phyloP scores from a whole-genome alignment of 192 early-diverging fungal species.

The Coemansia sp. region DNA sequence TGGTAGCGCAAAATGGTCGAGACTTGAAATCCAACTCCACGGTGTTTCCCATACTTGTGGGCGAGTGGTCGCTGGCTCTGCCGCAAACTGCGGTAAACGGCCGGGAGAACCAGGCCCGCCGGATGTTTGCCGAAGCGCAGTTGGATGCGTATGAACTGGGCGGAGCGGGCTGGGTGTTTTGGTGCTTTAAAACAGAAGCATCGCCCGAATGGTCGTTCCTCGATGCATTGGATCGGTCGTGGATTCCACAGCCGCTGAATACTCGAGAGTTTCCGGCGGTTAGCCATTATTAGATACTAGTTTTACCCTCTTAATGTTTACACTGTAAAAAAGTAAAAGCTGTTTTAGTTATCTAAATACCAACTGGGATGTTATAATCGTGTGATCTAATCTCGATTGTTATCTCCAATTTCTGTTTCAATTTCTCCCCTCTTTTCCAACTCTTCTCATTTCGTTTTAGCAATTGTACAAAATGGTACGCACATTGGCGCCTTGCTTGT shows the following conservation, averaged over 20 bases:
- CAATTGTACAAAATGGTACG: slow-evolving; percentile 2
- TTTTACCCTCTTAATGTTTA: neutral
- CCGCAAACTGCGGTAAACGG: slow-evolving; percentile 64
- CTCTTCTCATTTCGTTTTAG: neutral
- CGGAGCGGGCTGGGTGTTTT: slow-evolving; percentile 68
- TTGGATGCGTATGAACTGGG: slow-evolving; percentile 66
- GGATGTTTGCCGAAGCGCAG: slow-evolving; percentile 62
- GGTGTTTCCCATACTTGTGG: slow-evolving; percentile 66
- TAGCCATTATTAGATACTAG: neutral
- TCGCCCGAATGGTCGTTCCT: slow-evolving; percentile 74
- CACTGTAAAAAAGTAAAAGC: neutral
- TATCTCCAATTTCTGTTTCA: neutral
- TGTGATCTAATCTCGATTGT: too few relatives aligned
- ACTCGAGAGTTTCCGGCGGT: slow-evolving; percentile 37
- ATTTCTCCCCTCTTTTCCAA: neutral
- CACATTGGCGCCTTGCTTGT: neutral
- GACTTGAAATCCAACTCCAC: slow-evolving; percentile 49
- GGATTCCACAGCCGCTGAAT: slow-evolving; percentile 58
- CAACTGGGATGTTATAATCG: too few relatives aligned
- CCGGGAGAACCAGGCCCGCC: slow-evolving; percentile 57
- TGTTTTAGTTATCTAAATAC: too few relatives aligned
- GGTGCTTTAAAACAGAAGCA: slow-evolving; percentile 73
- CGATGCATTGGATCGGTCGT: slow-evolving; percentile 63
- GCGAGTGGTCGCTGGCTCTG: slow-evolving; percentile 70
- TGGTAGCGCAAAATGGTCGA: slow-evolving; percentile 37